These are phyloP conservation scores for Holtermannia corniformis DNA, from an alignment of 768 basidiomycete species.

Conservation along the genomic window DNA sequence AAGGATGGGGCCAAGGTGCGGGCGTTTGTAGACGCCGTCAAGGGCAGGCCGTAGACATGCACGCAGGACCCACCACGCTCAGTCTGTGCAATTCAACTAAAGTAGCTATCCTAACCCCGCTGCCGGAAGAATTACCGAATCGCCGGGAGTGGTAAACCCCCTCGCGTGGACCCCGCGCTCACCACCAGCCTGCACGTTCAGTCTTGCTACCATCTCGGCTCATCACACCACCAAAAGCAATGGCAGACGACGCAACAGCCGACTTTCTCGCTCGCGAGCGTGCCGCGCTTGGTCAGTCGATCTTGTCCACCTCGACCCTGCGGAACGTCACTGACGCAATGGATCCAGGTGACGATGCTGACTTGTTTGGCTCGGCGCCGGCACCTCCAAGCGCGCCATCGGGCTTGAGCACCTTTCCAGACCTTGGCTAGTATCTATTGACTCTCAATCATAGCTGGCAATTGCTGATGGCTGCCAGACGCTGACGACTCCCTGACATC, in stretches of 20 bases:
- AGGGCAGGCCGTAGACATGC: conserved; percentile 11
- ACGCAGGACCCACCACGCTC: too few species aligned
- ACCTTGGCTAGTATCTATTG: conserved; percentile 22
- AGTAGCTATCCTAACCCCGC: too few species aligned
- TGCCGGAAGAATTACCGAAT: too few species aligned
- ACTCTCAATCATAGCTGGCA: too few species aligned
- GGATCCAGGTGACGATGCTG: conserved; percentile 38
- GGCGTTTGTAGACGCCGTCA: conserved; percentile 42
- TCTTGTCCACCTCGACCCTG: not conserved
- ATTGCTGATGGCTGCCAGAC: not conserved
- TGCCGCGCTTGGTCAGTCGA: conserved; percentile 34
- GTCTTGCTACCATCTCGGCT: too few species aligned
- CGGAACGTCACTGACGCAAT: not conserved
- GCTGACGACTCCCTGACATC: not conserved
- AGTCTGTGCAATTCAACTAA: too few species aligned
- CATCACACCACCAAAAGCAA: not conserved
- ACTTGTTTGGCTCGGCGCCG: conserved; percentile 32
- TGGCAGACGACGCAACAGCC: conserved; percentile 40
- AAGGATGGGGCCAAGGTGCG: conserved; percentile 44
- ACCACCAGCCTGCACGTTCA: too few species aligned
- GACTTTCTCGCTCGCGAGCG: conserved; percentile 40
- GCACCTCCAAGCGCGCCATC: conserved; percentile 22
- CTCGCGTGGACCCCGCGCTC: too few species aligned
- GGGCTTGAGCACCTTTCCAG: conserved; percentile 30
- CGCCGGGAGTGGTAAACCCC: too few species aligned